Evolutionary conservation across 148 eudicot genomes (phyloP), one percentile per base, ranked within the genome.

Genomic region (Euryodendron excelsum): DNA sequence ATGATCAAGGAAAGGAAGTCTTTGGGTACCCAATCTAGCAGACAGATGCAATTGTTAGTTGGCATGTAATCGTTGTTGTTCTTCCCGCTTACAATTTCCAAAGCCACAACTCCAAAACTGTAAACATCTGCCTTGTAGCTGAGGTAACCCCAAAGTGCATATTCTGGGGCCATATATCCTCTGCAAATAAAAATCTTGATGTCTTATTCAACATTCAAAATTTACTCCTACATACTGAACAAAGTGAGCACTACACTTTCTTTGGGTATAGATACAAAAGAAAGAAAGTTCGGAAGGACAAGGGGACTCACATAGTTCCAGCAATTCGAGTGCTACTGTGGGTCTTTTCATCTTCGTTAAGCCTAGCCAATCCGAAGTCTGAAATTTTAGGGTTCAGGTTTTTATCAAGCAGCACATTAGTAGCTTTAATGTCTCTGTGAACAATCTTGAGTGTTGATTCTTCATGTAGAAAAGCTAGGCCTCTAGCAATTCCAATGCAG

Each of bases 91-190:
- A 83, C 89, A 34, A 83, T 78, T 78, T 86, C 89, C 84, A 86
- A 56, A 37, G 78, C 60, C 63, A 86, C 82, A 23, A 86, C 78
- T 27, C 89, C 89, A 65, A 80, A 86, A 79, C 89, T 86, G 77
- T 86, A 86, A 59, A 86, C 89, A 58, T 86, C 89, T 28, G 84
- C 89, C 79, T 86, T 86, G 76, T 86, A 77, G 13, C 79, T 86
- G 73, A 86, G 47, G 55, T 86, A 76, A 72, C 89, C 89, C 89
- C 84, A 86, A 2, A 86, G 58, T 33, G 90, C 90, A 62, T 88
- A 88, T 73, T 88, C 88, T 0, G 90, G 90, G 52, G 90, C 90
- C 90, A 88, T 88, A 53, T 88, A 88, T 68, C 90, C 90, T 69
- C 90, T 88, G 83, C 78, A 81, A 78, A 18, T 11, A 41, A 9